A percentile compares a stretch with the other conserved stretches of the same genome.
Evolutionary conservation across 2,329 filamentous ascomycete species (phyloP).

Genomic region (Epichloe hybrida): DNA sequence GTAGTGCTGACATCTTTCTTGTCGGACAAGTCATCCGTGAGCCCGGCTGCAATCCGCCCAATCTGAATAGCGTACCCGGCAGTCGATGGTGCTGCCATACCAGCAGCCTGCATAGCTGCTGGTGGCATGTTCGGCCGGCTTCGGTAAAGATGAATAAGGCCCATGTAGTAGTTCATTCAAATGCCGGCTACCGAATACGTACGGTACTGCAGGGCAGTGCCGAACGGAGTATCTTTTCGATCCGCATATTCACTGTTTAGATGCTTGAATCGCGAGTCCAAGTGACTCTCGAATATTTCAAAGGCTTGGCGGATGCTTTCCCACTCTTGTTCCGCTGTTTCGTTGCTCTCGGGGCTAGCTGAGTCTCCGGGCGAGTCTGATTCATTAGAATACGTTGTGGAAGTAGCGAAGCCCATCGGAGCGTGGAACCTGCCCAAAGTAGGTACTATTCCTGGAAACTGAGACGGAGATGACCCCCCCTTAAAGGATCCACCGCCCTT

Average conservation of each 20-base stretch:
- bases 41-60: conserved; percentile 66
- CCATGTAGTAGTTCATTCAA: conserved; percentile 80
- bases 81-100: conserved; percentile 61
- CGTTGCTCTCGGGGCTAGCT: conserved; percentile 50
- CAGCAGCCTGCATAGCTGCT: conserved; percentile 75
- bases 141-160: conserved; percentile 68
- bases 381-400: conserved; percentile 28
- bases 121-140: conserved; percentile 85
- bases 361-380: conserved; percentile 33
- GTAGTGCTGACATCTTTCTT: conserved; percentile 55
- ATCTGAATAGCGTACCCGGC: conserved; percentile 57
- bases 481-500: conserved; percentile 14
- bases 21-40: conserved; percentile 41
- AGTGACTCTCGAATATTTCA: conserved; percentile 46
- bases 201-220: conserved; percentile 65
- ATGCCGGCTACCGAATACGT: conserved; percentile 79
- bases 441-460: conserved; percentile 44
- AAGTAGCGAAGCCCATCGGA: conserved; percentile 42
- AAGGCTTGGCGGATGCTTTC: conserved; percentile 60
- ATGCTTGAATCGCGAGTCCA: conserved; percentile 65
- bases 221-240: conserved; percentile 61
- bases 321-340: conserved; percentile 69
- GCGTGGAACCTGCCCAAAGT: conserved; percentile 34
- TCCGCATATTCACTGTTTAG: conserved; percentile 53
- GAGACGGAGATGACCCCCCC: conserved; percentile 22